Evolutionary conservation across 1,284 basidiomycete genomes (phyloP), one percentile per base, ranked within the genome.

Genomic region (Pyrrhoderma noxium): DNA sequence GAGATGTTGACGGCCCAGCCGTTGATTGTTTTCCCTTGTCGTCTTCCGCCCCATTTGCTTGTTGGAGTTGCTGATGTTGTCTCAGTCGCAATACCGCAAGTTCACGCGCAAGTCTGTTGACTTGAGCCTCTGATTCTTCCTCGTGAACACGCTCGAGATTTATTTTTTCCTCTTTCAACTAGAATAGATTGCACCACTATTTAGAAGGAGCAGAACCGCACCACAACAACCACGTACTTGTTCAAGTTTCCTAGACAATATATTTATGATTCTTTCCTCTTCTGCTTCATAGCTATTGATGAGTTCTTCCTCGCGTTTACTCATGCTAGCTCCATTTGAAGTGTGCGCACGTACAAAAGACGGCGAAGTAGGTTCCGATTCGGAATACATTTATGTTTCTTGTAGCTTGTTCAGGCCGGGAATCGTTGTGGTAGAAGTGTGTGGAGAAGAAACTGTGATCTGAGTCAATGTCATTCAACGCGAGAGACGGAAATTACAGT

Each of bases 271-370:
- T 40, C 87, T 77, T 63, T 91, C 88, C 65, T 91, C 88, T 66
- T 91, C 88, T 3, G 87, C 89, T 60, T 91, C 87, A 63, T 88
- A 89, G 13, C 83, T 83, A 65, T 89, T 88, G 61, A 90, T 89
- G 61, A 90, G 72, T 49, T 78, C 81, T 62, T 89, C 86, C 58
- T 82, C 77, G 23, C 70, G 66, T 42, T 75, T 74, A 18, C 53
- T 56, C 19, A 31, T 31, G 27, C 27, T 38, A 31, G 11, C 40
- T 52, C 69, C 75, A 57, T 69, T 72, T 19, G 78, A 70, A 22
- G 34, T 19, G 13, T 19, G 23, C 21, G 14, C 16, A 3, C 39
- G 22, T 39, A 36, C 18, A 23, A 39, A 42, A 21, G 47, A 49
- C 36, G 45, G 35, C 7, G 45, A 47, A 16, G 45, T 19, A 27